Base-by-base conservation (phyloP, 345 rosid species). In the Clausena lansium region DNA sequence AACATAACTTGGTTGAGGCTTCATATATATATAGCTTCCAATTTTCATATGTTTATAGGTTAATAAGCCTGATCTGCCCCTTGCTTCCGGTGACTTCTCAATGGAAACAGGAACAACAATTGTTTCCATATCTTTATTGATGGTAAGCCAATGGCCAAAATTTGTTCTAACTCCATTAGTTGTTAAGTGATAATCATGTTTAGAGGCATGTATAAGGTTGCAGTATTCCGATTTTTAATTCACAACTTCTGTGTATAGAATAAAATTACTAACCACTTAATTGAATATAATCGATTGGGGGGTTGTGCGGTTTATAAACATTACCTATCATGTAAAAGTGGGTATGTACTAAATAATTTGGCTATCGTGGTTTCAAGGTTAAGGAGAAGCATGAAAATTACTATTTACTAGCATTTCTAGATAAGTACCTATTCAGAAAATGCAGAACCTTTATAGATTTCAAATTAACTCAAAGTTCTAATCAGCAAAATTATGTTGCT, bases 31-130 rank as follows among this genome's bases (percentile, higher is more conserved):
- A 4, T 14, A 1, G 10, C 1, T 64, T 64, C 45, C 25, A 8
- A 39, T 65, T 65, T 65, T 19, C 4, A 8, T 24, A 65, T 35
- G 41, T 69, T 55, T 14, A n/a, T 11, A 85, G 89, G 70, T 83
- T 17, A 83, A 86, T 70, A 79, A 83, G 76, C 85, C 88, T 1
- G n/a, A 83, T 70, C 86, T 86, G 50, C 88, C 88, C 27, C 67
- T 83, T 0, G 88, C 86, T 33, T 81, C 86, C 0, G 86, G 88
- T 4, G 69, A 79, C 6, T 83, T 79, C 35, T 79, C 88, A 13
- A 68, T 74, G 69, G 35, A 30, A 76, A 83, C 85, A 47, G 86
- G 85, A n/a, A 30, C 27, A 0, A 33, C 68, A 36, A 86, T 86
- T 47, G 85, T 83, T 52, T 65, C 27, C 6, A 52, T 79, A 38